Evolutionary conservation across 2,329 filamentous ascomycete species (phyloP).

Genomic region (Trematosphaeria pertusa): DNA sequence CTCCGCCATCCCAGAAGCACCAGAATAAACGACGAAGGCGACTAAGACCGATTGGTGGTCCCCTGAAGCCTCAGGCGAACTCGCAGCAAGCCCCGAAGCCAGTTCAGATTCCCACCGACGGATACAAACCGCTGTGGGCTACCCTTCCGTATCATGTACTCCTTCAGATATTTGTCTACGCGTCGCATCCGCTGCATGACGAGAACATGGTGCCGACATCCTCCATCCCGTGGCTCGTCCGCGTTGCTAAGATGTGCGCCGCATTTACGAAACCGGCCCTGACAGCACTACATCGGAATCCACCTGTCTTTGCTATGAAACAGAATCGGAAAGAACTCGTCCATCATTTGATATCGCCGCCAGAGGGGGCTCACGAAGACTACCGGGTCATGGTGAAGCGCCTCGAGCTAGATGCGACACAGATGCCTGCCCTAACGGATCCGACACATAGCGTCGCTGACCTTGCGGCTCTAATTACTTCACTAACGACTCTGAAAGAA

Average conservation of each 20-base stretch:
- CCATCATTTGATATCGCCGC: conserved; percentile 62
- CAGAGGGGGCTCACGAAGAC: conserved; percentile 52
- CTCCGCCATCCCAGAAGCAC: conserved; percentile 4
- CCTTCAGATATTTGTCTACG: conserved; percentile 72
- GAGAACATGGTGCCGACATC: conserved; percentile 52
- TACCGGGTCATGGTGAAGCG: conserved; percentile 75
- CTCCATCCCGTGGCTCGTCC: conserved; percentile 68
- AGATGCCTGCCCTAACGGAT: conserved; percentile 61
- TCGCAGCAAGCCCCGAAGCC: conserved; percentile 12
- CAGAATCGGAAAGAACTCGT: conserved; percentile 56
- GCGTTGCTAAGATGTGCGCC: conserved; percentile 66
- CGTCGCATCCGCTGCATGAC: conserved; percentile 65
- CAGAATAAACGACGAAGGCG: conserved; percentile 9
- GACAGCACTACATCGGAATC: conserved; percentile 73
- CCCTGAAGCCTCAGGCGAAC: conserved; percentile 38
- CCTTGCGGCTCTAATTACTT: conserved; percentile 64
- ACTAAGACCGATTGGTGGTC: conserved; percentile 30
- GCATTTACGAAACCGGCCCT: conserved; percentile 75
- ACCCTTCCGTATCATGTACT: conserved; percentile 72
- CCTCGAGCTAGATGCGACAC: conserved; percentile 72
- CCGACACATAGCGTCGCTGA: conserved; percentile 62
- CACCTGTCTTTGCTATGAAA: conserved; percentile 65
- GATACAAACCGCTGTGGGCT: conserved; percentile 32
- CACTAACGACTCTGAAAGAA: conserved; percentile 70
- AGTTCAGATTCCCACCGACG: conserved; percentile 33